phyloP scores from a whole-genome alignment of 2,329 filamentous ascomycete species.

The Colletotrichum lentis region DNA sequence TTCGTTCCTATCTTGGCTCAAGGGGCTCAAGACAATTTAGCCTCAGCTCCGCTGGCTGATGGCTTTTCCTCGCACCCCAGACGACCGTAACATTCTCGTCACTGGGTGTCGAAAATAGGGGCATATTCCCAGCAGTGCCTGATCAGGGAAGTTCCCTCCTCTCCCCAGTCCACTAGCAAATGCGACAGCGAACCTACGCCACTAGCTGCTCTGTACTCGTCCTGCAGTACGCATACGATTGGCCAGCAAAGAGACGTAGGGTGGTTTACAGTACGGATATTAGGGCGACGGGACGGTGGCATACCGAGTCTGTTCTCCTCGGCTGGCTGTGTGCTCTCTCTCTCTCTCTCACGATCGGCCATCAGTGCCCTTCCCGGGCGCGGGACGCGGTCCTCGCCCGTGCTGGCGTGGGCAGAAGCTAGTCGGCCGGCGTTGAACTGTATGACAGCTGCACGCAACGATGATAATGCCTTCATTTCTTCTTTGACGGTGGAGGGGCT shows the following conservation, averaged over 20 bases:
- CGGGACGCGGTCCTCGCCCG: constrained; percentile 24
- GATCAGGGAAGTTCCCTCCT: constrained; percentile 18
- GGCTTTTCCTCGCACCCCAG: neutral
- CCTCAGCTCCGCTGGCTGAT: neutral
- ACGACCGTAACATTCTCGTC: constrained; percentile 7
- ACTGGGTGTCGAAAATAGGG: constrained; percentile 26
- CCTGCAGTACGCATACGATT: constrained; percentile 2
- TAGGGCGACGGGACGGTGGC: constrained; percentile 24
- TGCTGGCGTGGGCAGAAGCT: constrained; percentile 4
- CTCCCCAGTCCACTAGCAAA: constrained; percentile 11
- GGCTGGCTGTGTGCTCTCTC: constrained; percentile 23
- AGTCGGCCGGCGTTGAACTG: constrained; percentile 4
- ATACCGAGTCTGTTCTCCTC: neutral
- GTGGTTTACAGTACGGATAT: constrained; percentile 31
- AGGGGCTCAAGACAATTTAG: constrained; percentile 10
- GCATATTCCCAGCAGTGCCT: constrained; percentile 25
- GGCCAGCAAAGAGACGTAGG: constrained; percentile 16
- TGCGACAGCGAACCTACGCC: constrained; percentile 14
- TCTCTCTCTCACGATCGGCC: neutral
- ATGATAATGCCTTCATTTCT: constrained; percentile 23
- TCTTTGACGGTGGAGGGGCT: constrained; percentile 11
- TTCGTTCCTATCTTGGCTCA: neutral
- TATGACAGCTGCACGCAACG: constrained; percentile 10
- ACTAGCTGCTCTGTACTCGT: constrained; percentile 26
- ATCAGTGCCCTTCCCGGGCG: constrained; percentile 22